Conservation (phyloP, 2,329 filamentous ascomycete species). For the Incumbomyces lentus region DNA sequence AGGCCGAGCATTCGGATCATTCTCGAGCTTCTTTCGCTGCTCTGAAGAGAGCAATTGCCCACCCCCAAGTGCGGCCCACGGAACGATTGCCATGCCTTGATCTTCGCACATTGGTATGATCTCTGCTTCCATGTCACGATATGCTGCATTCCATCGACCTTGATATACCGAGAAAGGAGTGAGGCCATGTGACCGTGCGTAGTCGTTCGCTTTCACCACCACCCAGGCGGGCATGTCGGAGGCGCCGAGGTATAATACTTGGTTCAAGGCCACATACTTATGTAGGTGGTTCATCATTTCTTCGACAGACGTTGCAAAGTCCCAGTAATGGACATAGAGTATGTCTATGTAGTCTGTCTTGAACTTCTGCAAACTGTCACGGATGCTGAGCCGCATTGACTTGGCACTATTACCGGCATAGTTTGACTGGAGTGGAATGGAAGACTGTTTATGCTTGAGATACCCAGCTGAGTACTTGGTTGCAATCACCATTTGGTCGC, state of each 20-base stretch:
- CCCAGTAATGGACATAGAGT: slow-evolving; percentile 43
- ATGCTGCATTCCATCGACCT: slow-evolving; percentile 49
- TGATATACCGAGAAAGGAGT: slow-evolving; percentile 60
- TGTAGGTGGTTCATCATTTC: slow-evolving; percentile 61
- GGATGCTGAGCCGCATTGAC: slow-evolving; percentile 24
- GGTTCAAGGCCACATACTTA: slow-evolving; percentile 48
- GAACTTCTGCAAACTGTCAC: slow-evolving; percentile 26
- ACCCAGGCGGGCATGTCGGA: slow-evolving; percentile 59
- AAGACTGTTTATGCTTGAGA: slow-evolving; percentile 7
- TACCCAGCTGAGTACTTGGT: slow-evolving; percentile 42
- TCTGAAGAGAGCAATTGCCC: slow-evolving; percentile 39
- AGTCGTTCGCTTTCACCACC: slow-evolving; percentile 36
- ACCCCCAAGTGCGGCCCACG: slow-evolving; percentile 44
- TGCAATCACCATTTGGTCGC: slow-evolving; percentile 44
- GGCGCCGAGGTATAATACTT: slow-evolving; percentile 57
- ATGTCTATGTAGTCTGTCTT: slow-evolving; percentile 29
- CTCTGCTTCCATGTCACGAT: slow-evolving; percentile 57
- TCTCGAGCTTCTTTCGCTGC: slow-evolving; percentile 24
- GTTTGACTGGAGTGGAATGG: slow-evolving; percentile 28
- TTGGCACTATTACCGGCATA: slow-evolving; percentile 32
- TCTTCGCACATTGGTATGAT: slow-evolving; percentile 54
- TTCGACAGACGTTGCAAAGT: slow-evolving; percentile 51
- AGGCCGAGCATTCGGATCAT: slow-evolving; percentile 14
- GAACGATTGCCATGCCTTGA: slow-evolving; percentile 51
- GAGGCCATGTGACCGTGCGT: slow-evolving; percentile 58